Evolutionary conservation across 2,329 filamentous ascomycete species (phyloP).

Genomic region (Coleophoma eucalyptorum): DNA sequence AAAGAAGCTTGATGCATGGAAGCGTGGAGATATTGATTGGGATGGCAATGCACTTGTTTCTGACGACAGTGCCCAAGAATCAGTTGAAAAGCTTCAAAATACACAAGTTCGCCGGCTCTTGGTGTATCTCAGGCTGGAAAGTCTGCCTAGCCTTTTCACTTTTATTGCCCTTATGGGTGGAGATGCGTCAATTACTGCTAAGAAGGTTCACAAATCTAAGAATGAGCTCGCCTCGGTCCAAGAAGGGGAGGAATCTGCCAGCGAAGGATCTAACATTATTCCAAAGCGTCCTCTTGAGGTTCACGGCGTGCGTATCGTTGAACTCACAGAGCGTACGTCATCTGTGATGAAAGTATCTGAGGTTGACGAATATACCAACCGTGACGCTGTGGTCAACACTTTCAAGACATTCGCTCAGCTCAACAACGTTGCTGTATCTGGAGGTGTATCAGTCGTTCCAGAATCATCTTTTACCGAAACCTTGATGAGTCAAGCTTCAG

Average conservation of each 20-base stretch:
- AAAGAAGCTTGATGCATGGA: slow-evolving; percentile 69
- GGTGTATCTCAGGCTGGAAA: slow-evolving; percentile 81
- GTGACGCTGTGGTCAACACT: slow-evolving; percentile 85
- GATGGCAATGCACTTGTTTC: slow-evolving; percentile 48
- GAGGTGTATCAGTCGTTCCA: slow-evolving; percentile 76
- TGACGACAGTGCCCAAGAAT: slow-evolving; percentile 28
- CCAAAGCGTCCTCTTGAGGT: slow-evolving; percentile 17
- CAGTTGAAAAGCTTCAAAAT: slow-evolving; percentile 44
- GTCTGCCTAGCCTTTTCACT: slow-evolving; percentile 75
- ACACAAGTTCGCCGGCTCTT: slow-evolving; percentile 61
- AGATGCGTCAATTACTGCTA: slow-evolving; percentile 29
- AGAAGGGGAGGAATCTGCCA: slow-evolving; percentile 16
- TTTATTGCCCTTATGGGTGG: slow-evolving; percentile 77
- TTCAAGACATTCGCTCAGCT: slow-evolving; percentile 86
- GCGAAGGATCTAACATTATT: slow-evolving; percentile 17
- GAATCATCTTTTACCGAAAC: slow-evolving; percentile 77
- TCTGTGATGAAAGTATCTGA: slow-evolving; percentile 94
- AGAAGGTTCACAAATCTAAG: slow-evolving; percentile 31
- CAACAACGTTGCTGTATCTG: slow-evolving; percentile 77
- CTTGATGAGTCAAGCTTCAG: slow-evolving; percentile 64
- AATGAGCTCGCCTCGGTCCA: slow-evolving; percentile 20
- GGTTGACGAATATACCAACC: slow-evolving; percentile 65
- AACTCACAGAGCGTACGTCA: slow-evolving; percentile 87
- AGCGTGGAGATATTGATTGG: slow-evolving; percentile 88
- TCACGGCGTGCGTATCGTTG: slow-evolving; percentile 80